Conservation (phyloP, 202 grass and related monocot genomes). For the Elaeis oleifera region DNA sequence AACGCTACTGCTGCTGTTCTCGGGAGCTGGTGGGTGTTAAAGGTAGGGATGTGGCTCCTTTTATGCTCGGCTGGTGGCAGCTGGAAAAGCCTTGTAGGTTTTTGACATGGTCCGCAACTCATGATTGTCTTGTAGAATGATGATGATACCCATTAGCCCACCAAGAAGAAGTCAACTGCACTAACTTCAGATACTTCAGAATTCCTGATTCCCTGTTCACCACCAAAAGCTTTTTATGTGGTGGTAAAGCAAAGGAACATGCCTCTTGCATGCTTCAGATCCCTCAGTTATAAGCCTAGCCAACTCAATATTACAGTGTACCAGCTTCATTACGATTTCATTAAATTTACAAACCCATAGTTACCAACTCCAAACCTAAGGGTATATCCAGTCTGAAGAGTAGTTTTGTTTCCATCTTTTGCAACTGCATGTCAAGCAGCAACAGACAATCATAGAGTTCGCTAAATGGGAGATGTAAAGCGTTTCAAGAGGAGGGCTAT, state of each 20-base stretch:
- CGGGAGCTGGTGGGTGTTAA: slow-evolving; percentile 18
- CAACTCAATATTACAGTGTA: background rate
- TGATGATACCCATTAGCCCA: slow-evolving; percentile 36
- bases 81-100: slow-evolving; percentile 16
- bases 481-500: no score
- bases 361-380: no score
- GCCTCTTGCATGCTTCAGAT: slow-evolving; percentile 8
- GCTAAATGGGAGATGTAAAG: no score
- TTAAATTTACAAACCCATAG: background rate
- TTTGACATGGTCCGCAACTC: slow-evolving; percentile 43
- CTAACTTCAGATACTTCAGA: slow-evolving; percentile 26
- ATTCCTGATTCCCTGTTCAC: slow-evolving; percentile 29
- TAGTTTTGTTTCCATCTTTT: no score
- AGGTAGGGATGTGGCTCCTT: slow-evolving; percentile 31
- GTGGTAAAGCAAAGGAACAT: slow-evolving; percentile 10
- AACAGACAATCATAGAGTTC: no score
- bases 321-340: background rate
- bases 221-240: slow-evolving; percentile 7
- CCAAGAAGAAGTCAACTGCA: slow-evolving; percentile 50
- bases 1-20: slow-evolving; percentile 21
- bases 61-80: slow-evolving; percentile 37
- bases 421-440: no score
- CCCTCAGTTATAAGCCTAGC: background rate
- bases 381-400: no score
- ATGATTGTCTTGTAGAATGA: slow-evolving; percentile 41